A percentile compares a stretch with the other conserved stretches of the same genome.
phyloP scores from a whole-genome alignment of 306 rosid species.

The Glycine latifolia region DNA sequence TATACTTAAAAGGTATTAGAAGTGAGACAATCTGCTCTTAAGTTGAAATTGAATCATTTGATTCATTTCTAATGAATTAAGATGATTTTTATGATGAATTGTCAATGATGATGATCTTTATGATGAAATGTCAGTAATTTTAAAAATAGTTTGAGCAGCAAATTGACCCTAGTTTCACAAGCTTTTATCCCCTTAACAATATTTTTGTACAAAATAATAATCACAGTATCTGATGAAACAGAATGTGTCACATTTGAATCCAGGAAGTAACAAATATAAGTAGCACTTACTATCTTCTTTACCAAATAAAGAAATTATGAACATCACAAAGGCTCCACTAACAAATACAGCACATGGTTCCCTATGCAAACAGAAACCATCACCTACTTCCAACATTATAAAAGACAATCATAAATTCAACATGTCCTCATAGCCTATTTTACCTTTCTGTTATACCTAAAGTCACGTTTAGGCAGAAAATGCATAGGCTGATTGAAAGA shows the following conservation, averaged over 20 bases:
- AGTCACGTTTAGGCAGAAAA: constrained; percentile 94
- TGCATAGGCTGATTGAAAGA: constrained; percentile 77
- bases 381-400: constrained; percentile 13
- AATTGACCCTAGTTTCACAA: constrained; percentile 7
- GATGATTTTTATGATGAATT: too few species aligned
- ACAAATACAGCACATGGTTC: constrained; percentile 26
- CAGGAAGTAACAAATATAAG: constrained; percentile 22
- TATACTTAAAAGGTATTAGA: neutral
- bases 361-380: constrained; percentile 14
- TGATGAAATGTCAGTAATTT: neutral
- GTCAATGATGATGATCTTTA: neutral
- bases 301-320: constrained; percentile 41
- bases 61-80: constrained; percentile 1
- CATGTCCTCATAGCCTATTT: constrained; percentile 15
- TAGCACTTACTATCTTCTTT: constrained; percentile 23
- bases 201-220: neutral
- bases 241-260: constrained; percentile 5
- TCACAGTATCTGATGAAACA: neutral
- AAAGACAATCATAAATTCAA: neutral
- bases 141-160: neutral
- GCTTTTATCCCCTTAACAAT: neutral
- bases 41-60: neutral
- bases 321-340: constrained; percentile 29
- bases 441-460: constrained; percentile 79
- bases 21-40: neutral